Evolutionary conservation across 768 basidiomycete genomes (phyloP), one percentile per base, ranked within the genome.

Genomic region (Crassisporium funariophilum): DNA sequence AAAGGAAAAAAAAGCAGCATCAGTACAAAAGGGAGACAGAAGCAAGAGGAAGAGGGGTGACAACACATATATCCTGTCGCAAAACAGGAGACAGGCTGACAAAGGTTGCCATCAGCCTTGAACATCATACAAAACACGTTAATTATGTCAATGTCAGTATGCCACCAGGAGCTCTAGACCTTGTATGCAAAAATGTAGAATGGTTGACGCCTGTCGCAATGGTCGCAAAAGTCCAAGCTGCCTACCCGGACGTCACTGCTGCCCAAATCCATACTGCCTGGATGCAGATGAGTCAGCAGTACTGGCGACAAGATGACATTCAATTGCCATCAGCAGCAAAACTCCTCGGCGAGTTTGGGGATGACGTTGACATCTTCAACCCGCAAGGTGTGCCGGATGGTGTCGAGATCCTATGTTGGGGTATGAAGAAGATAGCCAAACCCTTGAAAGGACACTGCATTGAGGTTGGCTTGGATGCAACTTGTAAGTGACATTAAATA

Each of bases 181-280:
- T 50, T 23, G 23, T 50, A 15, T 17, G 22, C 5, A 36, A 50
- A 39, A 23, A 45, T n/a, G 50, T 35, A 4, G 44, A 46, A 36
- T 51, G 50, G 50, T 16, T 41, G 20, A 51, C 38, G 23, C 50
- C 45, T 24, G 27, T 35, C 9, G 45, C 33, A 13, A 40, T 68
- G 58, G 62, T 69, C 35, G 64, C 62, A 4, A 61, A 59, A 42
- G 70, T 66, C 15, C 63, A 65, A 13, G 65, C 62, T 10, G 57
- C 63, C 20, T 70, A 65, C 35, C 64, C 64, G 10, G 40, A 45
- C 5, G 57, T 61, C 4, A 59, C 58, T 10, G 44, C 53, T 12
- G 44, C 27, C 11, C 60, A 68, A 39, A 54, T 68, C 7, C 52
- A 64, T 43, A 46, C 37, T 25, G 56, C 61, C 8, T 66, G 64